Evolutionary conservation across 176 grass and related monocot genomes (phyloP).

Genomic region (Oryza nivara): DNA sequence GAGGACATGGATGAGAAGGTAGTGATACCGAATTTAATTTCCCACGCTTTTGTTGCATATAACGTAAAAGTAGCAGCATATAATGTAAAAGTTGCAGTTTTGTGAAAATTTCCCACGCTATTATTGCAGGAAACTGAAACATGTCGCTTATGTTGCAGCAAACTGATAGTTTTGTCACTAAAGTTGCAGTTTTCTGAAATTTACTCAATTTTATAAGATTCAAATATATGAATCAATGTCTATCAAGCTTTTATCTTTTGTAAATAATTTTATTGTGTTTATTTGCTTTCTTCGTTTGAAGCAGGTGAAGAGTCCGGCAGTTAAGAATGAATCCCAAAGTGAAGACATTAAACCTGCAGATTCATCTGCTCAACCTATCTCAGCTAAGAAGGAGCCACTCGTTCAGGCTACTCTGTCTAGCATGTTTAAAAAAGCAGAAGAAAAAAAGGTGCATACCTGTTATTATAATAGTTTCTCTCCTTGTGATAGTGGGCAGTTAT

Average conservation of each 20-base stretch:
- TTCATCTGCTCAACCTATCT: conserved; percentile 33
- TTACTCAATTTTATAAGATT: conserved; percentile 9
- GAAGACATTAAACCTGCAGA: conserved; percentile 47
- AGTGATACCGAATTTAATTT: not conserved
- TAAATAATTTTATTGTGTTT: conserved; percentile 21
- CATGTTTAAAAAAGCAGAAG: conserved; percentile 70
- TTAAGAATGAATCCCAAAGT: conserved; percentile 47
- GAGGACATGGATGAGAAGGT: conserved; percentile 51
- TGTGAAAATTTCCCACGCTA: too few relatives aligned
- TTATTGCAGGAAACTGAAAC: too few relatives aligned
- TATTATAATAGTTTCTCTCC: not conserved
- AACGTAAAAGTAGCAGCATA: too few relatives aligned
- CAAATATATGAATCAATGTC: conserved; percentile 31
- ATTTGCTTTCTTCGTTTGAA: conserved; percentile 20
- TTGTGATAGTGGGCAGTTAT: not conserved
- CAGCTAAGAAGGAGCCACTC: conserved; percentile 60
- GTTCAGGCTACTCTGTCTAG: conserved; percentile 87
- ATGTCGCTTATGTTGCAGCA: too few relatives aligned
- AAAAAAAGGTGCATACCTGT: conserved; percentile 52
- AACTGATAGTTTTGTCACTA: too few relatives aligned
- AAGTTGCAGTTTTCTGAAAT: too few relatives aligned
- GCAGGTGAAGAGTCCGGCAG: conserved; percentile 31
- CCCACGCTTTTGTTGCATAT: too few relatives aligned
- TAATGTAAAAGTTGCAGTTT: too few relatives aligned
- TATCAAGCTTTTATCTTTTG: conserved; percentile 5